phyloP scores from a whole-genome alignment of 805 yeast genomes.

The Hanseniaspora valbyensis region DNA sequence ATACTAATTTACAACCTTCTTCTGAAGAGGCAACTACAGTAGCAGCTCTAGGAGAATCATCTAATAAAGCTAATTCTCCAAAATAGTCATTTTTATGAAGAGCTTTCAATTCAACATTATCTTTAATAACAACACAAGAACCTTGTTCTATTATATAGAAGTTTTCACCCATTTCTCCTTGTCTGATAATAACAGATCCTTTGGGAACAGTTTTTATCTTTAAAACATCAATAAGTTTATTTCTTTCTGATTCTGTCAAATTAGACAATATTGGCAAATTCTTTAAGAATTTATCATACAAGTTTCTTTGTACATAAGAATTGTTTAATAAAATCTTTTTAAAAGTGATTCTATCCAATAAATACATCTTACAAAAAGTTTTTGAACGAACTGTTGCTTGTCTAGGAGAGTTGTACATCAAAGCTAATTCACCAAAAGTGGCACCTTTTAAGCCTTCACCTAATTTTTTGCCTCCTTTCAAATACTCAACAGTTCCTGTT shows the following conservation, averaged over 20 bases:
- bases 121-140: slow-evolving; percentile 59
- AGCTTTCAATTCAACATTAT: slow-evolving; percentile 38
- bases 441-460: slow-evolving; percentile 75
- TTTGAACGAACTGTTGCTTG: slow-evolving; percentile 84
- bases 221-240: slow-evolving; percentile 89
- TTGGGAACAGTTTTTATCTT: slow-evolving; percentile 60
- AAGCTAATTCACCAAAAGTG: slow-evolving; percentile 90
- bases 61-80: slow-evolving; percentile 88
- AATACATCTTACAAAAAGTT: slow-evolving; percentile 72
- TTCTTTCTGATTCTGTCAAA: slow-evolving; percentile 69
- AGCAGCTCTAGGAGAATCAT: slow-evolving; percentile 90
- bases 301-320: slow-evolving; percentile 76
- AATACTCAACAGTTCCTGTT: slow-evolving; percentile 70
- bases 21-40: slow-evolving; percentile 58
- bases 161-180: slow-evolving; percentile 77
- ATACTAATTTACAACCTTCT: slow-evolving; percentile 72
- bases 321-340: slow-evolving; percentile 83
- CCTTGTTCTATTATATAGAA: slow-evolving; percentile 74
- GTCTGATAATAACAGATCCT: slow-evolving; percentile 65
- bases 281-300: slow-evolving; percentile 80
- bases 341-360: slow-evolving; percentile 85
- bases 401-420: slow-evolving; percentile 95
- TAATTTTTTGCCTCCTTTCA: slow-evolving; percentile 54
- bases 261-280: slow-evolving; percentile 72
- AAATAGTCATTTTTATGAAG: slow-evolving; percentile 80